Percentiles rank a stretch among this genome's conserved stretches.
Evolutionary conservation across 2,329 filamentous ascomycete genomes (phyloP).

Genomic region (Phaeosphaeriaceae sp.): DNA sequence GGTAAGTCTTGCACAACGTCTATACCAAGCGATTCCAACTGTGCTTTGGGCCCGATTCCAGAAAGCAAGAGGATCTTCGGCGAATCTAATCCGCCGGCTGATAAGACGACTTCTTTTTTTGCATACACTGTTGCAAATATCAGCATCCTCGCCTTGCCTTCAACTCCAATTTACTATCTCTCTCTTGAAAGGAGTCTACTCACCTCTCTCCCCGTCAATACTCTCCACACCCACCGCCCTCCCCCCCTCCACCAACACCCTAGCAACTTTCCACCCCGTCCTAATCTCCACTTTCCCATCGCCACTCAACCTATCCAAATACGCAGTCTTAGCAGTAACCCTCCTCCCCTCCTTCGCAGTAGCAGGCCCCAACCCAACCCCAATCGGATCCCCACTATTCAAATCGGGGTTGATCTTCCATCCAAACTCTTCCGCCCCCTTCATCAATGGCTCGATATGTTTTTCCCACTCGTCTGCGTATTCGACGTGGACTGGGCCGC

Average conservation of each 20-base stretch:
- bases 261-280: not conserved
- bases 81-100: slow-evolving; percentile 2
- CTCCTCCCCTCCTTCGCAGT: not conserved
- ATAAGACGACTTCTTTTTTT: slow-evolving; percentile 1
- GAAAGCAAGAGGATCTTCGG: slow-evolving; percentile 64
- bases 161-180: too few relatives aligned
- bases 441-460: not conserved
- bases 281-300: not conserved
- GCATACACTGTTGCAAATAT: not conserved
- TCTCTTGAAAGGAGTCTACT: too few relatives aligned
- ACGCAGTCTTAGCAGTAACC: slow-evolving; percentile 3
- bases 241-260: slow-evolving; percentile 2
- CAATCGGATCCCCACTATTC: slow-evolving; percentile 6
- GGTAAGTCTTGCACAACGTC: slow-evolving; percentile 60
- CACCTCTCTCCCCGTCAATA: slow-evolving; percentile 1
- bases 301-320: not conserved
- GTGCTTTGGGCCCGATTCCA: slow-evolving; percentile 62
- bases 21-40: slow-evolving; percentile 61
- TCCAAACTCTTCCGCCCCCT: not conserved
- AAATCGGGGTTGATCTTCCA: slow-evolving; percentile 1
- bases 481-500: not conserved
- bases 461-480: not conserved
- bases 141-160: not conserved
- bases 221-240: slow-evolving; percentile 3
- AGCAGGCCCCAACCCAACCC: slow-evolving; percentile 1